phyloP scores from a whole-genome alignment of 1,139 yeast species.

The Geotrichum carabidarum region DNA sequence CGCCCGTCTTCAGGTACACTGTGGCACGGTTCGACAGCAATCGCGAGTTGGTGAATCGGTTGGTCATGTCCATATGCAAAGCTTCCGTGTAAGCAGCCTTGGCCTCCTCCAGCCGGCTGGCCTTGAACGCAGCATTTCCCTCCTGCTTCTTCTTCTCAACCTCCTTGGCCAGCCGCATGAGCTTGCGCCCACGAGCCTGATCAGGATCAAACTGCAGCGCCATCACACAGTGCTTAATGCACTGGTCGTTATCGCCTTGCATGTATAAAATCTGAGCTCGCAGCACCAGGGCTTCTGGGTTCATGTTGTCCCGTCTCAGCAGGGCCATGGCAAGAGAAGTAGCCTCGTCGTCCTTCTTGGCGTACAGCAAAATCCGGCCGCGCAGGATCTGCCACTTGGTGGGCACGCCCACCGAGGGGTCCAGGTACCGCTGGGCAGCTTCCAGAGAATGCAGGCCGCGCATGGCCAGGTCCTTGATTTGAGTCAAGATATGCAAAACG shows the following conservation, averaged over 20 bases:
- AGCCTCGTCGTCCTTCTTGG: slow-evolving; percentile 38
- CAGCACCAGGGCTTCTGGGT: slow-evolving; percentile 40
- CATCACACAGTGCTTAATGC: slow-evolving; percentile 39
- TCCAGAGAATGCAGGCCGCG: slow-evolving; percentile 38
- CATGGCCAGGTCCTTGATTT: slow-evolving; percentile 21
- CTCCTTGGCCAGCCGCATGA: slow-evolving; percentile 35
- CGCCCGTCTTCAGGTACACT: slow-evolving; percentile 54
- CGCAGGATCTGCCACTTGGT: slow-evolving; percentile 37
- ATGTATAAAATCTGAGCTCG: slow-evolving; percentile 39
- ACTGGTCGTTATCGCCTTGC: slow-evolving; percentile 40
- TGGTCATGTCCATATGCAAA: slow-evolving; percentile 48
- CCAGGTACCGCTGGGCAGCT: slow-evolving; percentile 39
- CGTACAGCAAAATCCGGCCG: slow-evolving; percentile 32
- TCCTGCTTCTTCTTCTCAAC: slow-evolving; percentile 40
- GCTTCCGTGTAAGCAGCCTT: slow-evolving; percentile 62
- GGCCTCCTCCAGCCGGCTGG: slow-evolving; percentile 53
- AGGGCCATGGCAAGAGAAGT: slow-evolving; percentile 37
- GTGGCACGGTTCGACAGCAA: slow-evolving; percentile 78
- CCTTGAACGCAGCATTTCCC: slow-evolving; percentile 66
- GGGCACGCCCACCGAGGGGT: slow-evolving; percentile 36
- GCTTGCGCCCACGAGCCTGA: slow-evolving; percentile 34
- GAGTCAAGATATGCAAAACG: slow-evolving; percentile 11
- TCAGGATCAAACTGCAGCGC: slow-evolving; percentile 44
- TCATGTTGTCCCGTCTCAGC: slow-evolving; percentile 36
- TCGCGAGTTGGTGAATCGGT: slow-evolving; percentile 45